These are phyloP conservation scores for Toxicodendron radicans DNA, from an alignment of 345 rosid genomes.

Conservation along the genomic window DNA sequence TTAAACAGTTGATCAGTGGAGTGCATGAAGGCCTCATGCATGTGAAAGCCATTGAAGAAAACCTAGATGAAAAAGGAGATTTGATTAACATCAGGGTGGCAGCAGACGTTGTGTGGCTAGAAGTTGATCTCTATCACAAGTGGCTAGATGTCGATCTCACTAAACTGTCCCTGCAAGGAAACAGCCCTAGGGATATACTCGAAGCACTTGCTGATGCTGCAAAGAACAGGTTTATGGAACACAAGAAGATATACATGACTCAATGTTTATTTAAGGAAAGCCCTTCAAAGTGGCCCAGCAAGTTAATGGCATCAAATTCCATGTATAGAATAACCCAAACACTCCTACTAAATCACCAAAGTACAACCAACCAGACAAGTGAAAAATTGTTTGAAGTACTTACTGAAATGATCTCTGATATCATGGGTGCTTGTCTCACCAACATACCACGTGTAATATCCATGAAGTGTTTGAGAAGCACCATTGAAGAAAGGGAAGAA, in stretches of 20 bases:
- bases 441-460: slow-evolving; percentile 52
- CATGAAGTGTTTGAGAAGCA: slow-evolving; percentile 51
- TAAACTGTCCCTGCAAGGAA: slow-evolving; percentile 42
- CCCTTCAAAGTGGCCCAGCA: slow-evolving; percentile 73
- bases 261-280: slow-evolving; percentile 36
- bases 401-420: slow-evolving; percentile 55
- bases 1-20: slow-evolving; percentile 40
- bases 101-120: slow-evolving; percentile 63
- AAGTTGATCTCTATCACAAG: slow-evolving; percentile 60
- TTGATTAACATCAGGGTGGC: slow-evolving; percentile 48
- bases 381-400: slow-evolving; percentile 45
- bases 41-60: slow-evolving; percentile 51
- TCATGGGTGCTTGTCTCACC: slow-evolving; percentile 74
- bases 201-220: slow-evolving; percentile 50
- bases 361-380: slow-evolving; percentile 25
- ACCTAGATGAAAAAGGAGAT: slow-evolving; percentile 34
- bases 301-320: slow-evolving; percentile 69
- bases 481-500: slow-evolving; percentile 57
- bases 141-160: slow-evolving; percentile 73
- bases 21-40: slow-evolving; percentile 62
- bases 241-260: slow-evolving; percentile 31
- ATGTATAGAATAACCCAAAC: slow-evolving; percentile 75
- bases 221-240: slow-evolving; percentile 43
- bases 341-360: slow-evolving; percentile 38
- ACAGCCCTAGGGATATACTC: slow-evolving; percentile 50